These are phyloP conservation scores for Aspergillus sp. DNA, from an alignment of 2,329 filamentous ascomycete species.

Conservation along the genomic window DNA sequence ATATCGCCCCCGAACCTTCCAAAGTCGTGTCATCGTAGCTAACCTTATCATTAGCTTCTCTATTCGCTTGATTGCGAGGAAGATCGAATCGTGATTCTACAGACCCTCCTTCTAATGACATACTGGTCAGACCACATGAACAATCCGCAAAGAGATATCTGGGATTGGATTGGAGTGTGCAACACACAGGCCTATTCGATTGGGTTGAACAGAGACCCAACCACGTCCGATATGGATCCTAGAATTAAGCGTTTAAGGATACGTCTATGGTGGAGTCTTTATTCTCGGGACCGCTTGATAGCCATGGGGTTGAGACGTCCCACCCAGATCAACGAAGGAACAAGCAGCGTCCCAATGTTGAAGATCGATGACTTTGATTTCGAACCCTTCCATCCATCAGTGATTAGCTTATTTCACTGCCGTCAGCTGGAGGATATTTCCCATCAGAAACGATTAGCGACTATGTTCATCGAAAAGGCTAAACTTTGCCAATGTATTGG, in stretches of 20 bases:
- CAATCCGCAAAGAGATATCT: conserved; percentile 80
- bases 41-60: conserved; percentile 54
- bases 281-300: conserved; percentile 84
- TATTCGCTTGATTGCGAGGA: conserved; percentile 90
- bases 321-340: conserved; percentile 81
- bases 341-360: conserved; percentile 88
- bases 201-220: conserved; percentile 71
- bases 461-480: conserved; percentile 83
- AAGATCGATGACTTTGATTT: conserved; percentile 75
- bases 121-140: conserved; percentile 93
- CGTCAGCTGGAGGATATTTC: conserved; percentile 64
- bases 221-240: conserved; percentile 58
- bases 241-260: conserved; percentile 73
- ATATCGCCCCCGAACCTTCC: no score
- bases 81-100: conserved; percentile 77
- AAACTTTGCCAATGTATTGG: conserved; percentile 83
- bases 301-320: conserved; percentile 85
- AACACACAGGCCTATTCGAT: conserved; percentile 85
- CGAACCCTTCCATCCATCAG: conserved; percentile 58
- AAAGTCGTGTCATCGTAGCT: background rate
- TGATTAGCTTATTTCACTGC: conserved; percentile 59
- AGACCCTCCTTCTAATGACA: conserved; percentile 80
- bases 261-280: conserved; percentile 90
- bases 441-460: conserved; percentile 70
- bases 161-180: conserved; percentile 91